phyloP scores from a whole-genome alignment of 2,329 filamentous ascomycete species.

The Xylariales sp. region DNA sequence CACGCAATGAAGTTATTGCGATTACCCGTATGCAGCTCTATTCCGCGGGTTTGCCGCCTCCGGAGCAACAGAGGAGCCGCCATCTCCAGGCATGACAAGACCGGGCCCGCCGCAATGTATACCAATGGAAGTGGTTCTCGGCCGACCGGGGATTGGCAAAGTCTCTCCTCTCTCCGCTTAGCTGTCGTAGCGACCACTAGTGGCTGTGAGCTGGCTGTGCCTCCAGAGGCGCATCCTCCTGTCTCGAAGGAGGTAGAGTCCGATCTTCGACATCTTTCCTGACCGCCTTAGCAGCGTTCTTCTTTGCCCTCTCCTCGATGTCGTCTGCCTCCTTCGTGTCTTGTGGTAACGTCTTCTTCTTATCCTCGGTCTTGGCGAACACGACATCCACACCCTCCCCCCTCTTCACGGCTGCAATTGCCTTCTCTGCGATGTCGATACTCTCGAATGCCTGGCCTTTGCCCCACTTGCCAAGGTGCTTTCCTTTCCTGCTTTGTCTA shows the following conservation, averaged over 20 bases:
- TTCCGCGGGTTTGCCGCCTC: too few species aligned
- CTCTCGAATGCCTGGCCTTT: slow-evolving; percentile 45
- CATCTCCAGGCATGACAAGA: too few species aligned
- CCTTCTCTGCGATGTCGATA: slow-evolving; percentile 39
- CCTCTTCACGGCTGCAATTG: slow-evolving; percentile 39
- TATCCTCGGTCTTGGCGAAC: slow-evolving; percentile 14
- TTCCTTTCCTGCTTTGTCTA: slow-evolving; percentile 29
- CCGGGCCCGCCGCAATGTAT: too few species aligned
- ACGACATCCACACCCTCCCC: slow-evolving; percentile 36
- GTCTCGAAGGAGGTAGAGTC: neutral
- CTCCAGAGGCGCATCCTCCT: slow-evolving; percentile 2
- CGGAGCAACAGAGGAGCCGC: too few species aligned
- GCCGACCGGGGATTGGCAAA: too few species aligned
- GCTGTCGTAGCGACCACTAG: too few species aligned
- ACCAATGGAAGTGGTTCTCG: too few species aligned
- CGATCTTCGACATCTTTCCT: slow-evolving; percentile 3
- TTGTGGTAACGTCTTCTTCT: neutral
- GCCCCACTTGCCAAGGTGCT: slow-evolving; percentile 32
- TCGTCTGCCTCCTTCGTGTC: slow-evolving; percentile 3
- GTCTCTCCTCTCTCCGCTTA: too few species aligned
- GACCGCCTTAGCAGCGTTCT: slow-evolving; percentile 2
- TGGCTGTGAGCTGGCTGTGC: too few species aligned
- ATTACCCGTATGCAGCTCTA: too few species aligned
- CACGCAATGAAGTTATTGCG: too few species aligned
- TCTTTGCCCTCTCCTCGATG: neutral